These are phyloP conservation scores for Cladosporium oxysporum DNA, from an alignment of 2,329 filamentous ascomycete genomes.

Conservation along the genomic window DNA sequence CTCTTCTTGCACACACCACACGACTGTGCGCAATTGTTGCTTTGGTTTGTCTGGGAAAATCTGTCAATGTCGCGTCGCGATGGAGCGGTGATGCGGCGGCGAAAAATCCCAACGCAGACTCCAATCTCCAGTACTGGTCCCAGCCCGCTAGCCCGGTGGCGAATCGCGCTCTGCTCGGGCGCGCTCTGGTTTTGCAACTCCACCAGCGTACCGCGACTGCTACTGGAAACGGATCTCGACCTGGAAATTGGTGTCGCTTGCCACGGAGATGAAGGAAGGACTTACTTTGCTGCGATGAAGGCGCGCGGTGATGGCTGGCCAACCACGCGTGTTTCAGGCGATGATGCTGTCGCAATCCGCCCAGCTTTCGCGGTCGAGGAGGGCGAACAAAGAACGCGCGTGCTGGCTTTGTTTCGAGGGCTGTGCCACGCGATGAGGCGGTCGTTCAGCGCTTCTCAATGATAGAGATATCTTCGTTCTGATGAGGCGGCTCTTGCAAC, in stretches of 20 bases:
- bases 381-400: not conserved
- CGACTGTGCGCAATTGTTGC: not conserved
- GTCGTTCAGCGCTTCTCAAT: not conserved
- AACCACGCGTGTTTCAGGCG: conserved; percentile 15
- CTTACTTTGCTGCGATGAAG: conserved; percentile 6
- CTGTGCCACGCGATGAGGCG: not conserved
- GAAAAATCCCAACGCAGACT: conserved; percentile 17
- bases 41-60: not conserved
- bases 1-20: conserved; percentile 9
- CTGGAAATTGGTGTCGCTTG: not conserved
- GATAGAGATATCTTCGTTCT: not conserved
- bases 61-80: conserved; percentile 2
- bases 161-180: conserved; percentile 16
- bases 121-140: conserved; percentile 14
- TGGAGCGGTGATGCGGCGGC: conserved; percentile 10
- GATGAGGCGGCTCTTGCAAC: conserved; percentile 9
- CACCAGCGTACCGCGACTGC: not conserved
- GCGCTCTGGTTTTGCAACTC: conserved; percentile 9
- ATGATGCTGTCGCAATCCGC: not conserved
- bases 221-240: not conserved
- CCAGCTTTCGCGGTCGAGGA: conserved; percentile 9
- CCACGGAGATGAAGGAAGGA: not conserved
- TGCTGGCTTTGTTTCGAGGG: not conserved
- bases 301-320: conserved; percentile 18
- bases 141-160: conserved; percentile 20